Percentiles rank a stretch among this genome's conserved stretches.
Evolutionary conservation across 768 basidiomycete species (phyloP).

Genomic region (Panaeolus cyanescens): DNA sequence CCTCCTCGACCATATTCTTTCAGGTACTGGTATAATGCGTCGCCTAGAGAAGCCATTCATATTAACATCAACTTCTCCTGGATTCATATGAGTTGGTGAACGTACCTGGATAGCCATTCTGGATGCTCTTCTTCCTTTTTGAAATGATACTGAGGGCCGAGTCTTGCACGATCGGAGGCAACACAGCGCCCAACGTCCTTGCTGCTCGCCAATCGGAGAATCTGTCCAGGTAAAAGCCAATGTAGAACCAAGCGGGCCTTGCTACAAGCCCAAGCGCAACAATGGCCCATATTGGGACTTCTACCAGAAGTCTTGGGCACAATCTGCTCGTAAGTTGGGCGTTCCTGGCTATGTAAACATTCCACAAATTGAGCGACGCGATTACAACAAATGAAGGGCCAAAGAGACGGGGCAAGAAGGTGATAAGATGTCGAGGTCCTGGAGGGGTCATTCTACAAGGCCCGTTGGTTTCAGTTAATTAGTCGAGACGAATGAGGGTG

Average conservation of each 20-base stretch:
- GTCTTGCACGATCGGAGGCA: constrained; percentile 18
- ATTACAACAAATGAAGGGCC: background rate
- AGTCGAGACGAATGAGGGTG: too few species aligned
- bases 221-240: background rate
- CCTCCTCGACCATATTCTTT: constrained; percentile 34
- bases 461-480: too few species aligned
- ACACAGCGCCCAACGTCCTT: constrained; percentile 12
- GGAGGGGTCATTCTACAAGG: background rate
- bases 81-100: background rate
- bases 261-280: constrained; percentile 1
- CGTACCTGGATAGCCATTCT: constrained; percentile 35
- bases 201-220: constrained; percentile 8
- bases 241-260: background rate
- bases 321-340: background rate
- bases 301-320: background rate
- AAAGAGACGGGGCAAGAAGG: background rate
- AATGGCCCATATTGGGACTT: constrained; percentile 6
- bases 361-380: background rate
- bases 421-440: background rate
- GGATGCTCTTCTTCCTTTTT: constrained; percentile 17
- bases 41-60: too few species aligned
- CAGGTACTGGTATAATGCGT: constrained; percentile 22
- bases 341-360: background rate
- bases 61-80: too few species aligned
- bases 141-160: constrained; percentile 10